These are phyloP conservation scores for Metschnikowia baotianmanensis DNA, from an alignment of 805 yeast species.

Conservation along the genomic window DNA sequence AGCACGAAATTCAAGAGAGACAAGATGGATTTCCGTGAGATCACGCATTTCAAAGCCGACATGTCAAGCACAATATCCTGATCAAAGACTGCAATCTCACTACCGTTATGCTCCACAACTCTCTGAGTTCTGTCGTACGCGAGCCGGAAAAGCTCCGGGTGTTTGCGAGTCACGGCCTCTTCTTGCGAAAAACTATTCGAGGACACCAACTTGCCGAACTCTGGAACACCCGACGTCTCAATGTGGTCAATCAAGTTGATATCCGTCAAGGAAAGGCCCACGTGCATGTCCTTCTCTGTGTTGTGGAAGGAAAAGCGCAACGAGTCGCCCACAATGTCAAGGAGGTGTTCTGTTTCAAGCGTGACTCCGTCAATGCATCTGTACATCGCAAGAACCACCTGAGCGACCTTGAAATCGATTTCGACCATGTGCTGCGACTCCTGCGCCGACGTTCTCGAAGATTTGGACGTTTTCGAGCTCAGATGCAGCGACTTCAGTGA, in stretches of 20 bases:
- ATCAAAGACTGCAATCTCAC: constrained; percentile 66
- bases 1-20: constrained; percentile 77
- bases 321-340: constrained; percentile 69
- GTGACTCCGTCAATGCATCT: constrained; percentile 65
- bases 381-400: constrained; percentile 57
- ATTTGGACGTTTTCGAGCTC: constrained; percentile 1
- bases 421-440: constrained; percentile 67
- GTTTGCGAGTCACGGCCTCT: constrained; percentile 30
- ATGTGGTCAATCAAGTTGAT: constrained; percentile 74
- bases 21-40: constrained; percentile 74
- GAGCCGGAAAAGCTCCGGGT: constrained; percentile 53
- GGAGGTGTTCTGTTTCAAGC: constrained; percentile 62
- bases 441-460: constrained; percentile 4
- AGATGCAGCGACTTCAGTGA: constrained; percentile 1
- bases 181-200: constrained; percentile 48
- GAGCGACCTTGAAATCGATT: constrained; percentile 64
- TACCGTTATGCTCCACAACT: constrained; percentile 51
- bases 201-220: constrained; percentile 66
- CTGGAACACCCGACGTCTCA: constrained; percentile 57
- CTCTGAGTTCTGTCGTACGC: constrained; percentile 59
- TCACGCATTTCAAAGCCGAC: constrained; percentile 72
- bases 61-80: constrained; percentile 70
- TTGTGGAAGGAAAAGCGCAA: constrained; percentile 59
- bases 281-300: constrained; percentile 58
- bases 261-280: constrained; percentile 62